phyloP scores from a whole-genome alignment of 2,329 filamentous ascomycete genomes.

The Diplodia seriata region DNA sequence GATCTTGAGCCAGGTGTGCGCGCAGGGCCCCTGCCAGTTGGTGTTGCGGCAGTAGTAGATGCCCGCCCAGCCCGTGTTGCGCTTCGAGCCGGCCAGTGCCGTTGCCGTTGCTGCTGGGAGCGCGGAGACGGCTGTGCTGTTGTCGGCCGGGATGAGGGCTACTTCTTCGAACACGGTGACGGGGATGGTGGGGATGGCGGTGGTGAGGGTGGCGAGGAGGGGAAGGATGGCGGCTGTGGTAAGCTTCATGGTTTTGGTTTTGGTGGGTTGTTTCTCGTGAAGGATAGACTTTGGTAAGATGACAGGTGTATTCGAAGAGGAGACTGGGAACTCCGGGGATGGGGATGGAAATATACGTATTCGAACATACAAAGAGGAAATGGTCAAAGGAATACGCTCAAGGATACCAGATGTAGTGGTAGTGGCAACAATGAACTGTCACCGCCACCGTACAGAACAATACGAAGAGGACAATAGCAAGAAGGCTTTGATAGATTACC shows the following conservation, averaged over 20 bases:
- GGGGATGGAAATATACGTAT: background rate
- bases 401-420: background rate
- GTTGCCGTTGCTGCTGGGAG: background rate
- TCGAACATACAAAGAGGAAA: background rate
- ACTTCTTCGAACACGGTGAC: background rate
- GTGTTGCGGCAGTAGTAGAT: slow-evolving; percentile 18
- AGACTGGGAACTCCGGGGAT: background rate
- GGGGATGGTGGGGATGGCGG: background rate
- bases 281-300: slow-evolving; percentile 14
- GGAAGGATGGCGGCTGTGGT: background rate
- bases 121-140: background rate
- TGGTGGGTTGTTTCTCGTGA: background rate
- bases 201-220: slow-evolving; percentile 2
- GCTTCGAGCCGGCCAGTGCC: background rate
- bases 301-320: background rate
- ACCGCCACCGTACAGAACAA: background rate
- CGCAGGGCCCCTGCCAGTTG: slow-evolving; percentile 3
- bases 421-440: background rate
- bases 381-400: background rate
- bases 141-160: background rate
- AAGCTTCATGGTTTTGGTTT: background rate
- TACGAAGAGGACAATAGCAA: background rate
- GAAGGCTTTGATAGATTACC: background rate
- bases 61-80: background rate
- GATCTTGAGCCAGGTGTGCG: background rate